These are phyloP conservation scores for Taiwanofungus camphoratus DNA, from an alignment of 1,284 basidiomycete genomes.

Conservation along the genomic window DNA sequence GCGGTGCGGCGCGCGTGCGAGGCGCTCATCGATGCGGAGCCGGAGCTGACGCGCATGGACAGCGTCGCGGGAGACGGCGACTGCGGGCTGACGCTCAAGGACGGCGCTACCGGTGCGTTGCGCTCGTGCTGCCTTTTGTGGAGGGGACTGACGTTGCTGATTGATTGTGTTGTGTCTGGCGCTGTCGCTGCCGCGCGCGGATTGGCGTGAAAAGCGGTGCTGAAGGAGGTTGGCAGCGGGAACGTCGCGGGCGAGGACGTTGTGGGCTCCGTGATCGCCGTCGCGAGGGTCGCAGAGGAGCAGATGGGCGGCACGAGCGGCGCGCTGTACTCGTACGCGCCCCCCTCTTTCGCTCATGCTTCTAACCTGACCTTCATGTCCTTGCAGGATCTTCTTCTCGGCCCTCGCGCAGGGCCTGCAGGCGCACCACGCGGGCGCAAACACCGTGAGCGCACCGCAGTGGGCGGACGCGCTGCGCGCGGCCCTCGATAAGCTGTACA, in stretches of 20 bases:
- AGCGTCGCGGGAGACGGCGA: constrained; percentile 72
- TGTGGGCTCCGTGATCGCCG: constrained; percentile 56
- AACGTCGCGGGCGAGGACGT: constrained; percentile 58
- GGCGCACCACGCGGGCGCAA: constrained; percentile 26
- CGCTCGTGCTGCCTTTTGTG: neutral
- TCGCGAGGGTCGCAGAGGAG: constrained; percentile 76
- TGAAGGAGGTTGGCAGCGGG: constrained; percentile 41
- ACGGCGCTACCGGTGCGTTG: constrained; percentile 49
- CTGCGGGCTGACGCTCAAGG: constrained; percentile 84
- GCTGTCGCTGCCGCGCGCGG: too few species aligned
- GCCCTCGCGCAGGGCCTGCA: constrained; percentile 77
- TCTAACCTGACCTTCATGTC: neutral
- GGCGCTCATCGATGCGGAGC: constrained; percentile 72
- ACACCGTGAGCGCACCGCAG: constrained; percentile 38
- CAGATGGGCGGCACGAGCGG: constrained; percentile 93
- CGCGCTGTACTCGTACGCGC: constrained; percentile 79
- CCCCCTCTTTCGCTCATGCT: neutral
- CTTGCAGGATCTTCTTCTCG: constrained; percentile 77
- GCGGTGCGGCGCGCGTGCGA: constrained; percentile 63
- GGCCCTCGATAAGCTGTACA: constrained; percentile 73
- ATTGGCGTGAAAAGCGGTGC: constrained; percentile 38
- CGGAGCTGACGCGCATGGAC: constrained; percentile 88
- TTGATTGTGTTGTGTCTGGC: too few species aligned
- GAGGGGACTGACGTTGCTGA: constrained; percentile 1
- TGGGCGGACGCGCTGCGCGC: constrained; percentile 61